phyloP scores from a whole-genome alignment of 352 stramenopile species.

The Pythium brachiatum region DNA sequence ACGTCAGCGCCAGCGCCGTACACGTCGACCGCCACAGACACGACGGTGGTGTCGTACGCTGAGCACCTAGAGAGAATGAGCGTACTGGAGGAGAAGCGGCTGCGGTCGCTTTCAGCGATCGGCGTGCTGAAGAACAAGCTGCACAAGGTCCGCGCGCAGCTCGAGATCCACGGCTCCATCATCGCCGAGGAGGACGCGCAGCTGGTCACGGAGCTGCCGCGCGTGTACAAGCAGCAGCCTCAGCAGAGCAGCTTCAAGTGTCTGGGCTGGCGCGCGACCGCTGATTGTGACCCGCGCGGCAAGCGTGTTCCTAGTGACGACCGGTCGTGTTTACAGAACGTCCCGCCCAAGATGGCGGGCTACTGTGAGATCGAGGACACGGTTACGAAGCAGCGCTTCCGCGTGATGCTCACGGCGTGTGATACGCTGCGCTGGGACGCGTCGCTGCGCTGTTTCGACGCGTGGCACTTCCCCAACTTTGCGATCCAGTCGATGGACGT shows the following conservation, averaged over 20 bases:
- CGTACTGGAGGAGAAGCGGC: constrained; percentile 8
- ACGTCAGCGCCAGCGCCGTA: neutral
- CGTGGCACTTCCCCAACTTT: constrained; percentile 67
- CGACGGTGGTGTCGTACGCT: constrained; percentile 2
- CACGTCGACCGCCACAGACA: neutral
- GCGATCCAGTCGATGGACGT: constrained; percentile 32
- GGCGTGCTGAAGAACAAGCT: constrained; percentile 11
- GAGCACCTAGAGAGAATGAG: constrained; percentile 11
- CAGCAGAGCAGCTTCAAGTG: constrained; percentile 45
- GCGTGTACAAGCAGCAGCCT: constrained; percentile 21
- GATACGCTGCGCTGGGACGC: constrained; percentile 49
- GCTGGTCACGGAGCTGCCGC: constrained; percentile 11
- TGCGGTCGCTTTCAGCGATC: neutral
- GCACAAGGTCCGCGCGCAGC: neutral
- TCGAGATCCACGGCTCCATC: constrained; percentile 12
- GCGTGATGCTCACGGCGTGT: constrained; percentile 71
- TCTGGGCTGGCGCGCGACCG: constrained; percentile 63
- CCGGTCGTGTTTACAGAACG: constrained; percentile 42
- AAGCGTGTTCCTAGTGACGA: constrained; percentile 49
- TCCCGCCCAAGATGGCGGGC: constrained; percentile 41
- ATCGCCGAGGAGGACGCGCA: constrained; percentile 22
- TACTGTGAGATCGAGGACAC: constrained; percentile 67
- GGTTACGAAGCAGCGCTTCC: constrained; percentile 55
- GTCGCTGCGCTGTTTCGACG: constrained; percentile 51
- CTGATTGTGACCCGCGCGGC: constrained; percentile 41